These are phyloP conservation scores for Gentiana straminea DNA, from an alignment of 257 asterid species.

Conservation along the genomic window DNA sequence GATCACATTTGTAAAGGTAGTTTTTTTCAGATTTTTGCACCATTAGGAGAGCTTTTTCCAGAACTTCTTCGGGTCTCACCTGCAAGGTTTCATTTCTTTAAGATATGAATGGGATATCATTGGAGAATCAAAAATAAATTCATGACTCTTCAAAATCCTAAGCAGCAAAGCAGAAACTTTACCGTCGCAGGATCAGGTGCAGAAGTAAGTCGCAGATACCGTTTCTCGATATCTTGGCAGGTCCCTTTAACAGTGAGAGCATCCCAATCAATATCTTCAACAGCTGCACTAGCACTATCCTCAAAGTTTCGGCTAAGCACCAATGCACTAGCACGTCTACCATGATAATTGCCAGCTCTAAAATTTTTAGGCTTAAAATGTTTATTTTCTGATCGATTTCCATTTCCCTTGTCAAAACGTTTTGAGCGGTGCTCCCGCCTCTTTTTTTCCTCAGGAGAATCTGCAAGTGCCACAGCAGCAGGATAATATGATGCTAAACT, in stretches of 20 bases:
- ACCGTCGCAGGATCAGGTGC: constrained; percentile 99
- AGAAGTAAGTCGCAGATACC: constrained; percentile 94
- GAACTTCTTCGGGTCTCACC: constrained; percentile 98
- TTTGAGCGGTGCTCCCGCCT: constrained; percentile 88
- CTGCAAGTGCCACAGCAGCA: constrained; percentile 60
- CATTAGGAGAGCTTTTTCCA: constrained; percentile 86
- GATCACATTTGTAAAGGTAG: constrained; percentile 93
- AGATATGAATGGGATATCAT: constrained; percentile 11
- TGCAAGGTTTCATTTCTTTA: constrained; percentile 28
- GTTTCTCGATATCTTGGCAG: constrained; percentile 91
- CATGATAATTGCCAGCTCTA: constrained; percentile 41
- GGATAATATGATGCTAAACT: constrained; percentile 57
- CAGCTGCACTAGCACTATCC: constrained; percentile 77
- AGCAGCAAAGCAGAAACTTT: constrained; percentile 20
- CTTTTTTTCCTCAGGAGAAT: constrained; percentile 80
- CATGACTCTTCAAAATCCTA: constrained; percentile 8
- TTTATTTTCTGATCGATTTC: constrained; percentile 37
- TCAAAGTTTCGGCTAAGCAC: constrained; percentile 57
- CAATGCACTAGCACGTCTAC: constrained; percentile 56
- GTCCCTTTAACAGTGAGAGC: constrained; percentile 91
- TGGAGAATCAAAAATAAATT: constrained; percentile 5
- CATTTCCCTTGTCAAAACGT: constrained; percentile 83
- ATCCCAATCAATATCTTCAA: constrained; percentile 99
- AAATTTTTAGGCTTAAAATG: constrained; percentile 34
- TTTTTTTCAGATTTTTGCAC: constrained; percentile 79